Conservation (phyloP, 352 stramenopile species). For the Pythium volutum region DNA sequence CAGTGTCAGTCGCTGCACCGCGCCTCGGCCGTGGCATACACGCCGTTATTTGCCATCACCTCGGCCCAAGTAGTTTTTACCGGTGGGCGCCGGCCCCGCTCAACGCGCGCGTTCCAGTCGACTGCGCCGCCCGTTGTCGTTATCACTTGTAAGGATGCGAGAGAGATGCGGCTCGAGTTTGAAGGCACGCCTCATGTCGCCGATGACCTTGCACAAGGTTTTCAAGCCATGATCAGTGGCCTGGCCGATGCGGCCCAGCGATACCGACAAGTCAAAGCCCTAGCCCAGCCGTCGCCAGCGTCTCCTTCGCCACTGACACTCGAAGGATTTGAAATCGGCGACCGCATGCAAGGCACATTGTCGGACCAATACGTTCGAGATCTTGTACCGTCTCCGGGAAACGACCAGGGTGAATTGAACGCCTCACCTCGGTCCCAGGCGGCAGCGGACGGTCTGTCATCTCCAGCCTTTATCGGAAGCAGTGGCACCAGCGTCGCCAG, state of each 20-base stretch:
- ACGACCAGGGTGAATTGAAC: neutral
- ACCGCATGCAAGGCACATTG: neutral
- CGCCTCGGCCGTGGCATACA: constrained; percentile 49
- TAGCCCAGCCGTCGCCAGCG: neutral
- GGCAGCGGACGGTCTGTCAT: constrained; percentile 5
- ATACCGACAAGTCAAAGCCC: constrained; percentile 33
- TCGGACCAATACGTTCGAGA: constrained; percentile 13
- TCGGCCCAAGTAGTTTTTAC: constrained; percentile 57
- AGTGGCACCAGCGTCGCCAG: constrained; percentile 16
- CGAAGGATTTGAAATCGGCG: constrained; percentile 12
- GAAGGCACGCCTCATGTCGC: constrained; percentile 44
- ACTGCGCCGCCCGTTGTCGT: constrained; percentile 51
- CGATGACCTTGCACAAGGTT: constrained; percentile 46
- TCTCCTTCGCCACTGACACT: neutral
- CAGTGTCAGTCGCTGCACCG: constrained; percentile 38
- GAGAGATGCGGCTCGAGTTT: constrained; percentile 65
- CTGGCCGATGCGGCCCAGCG: constrained; percentile 59
- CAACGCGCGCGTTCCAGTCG: constrained; percentile 48
- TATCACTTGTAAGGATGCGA: constrained; percentile 80
- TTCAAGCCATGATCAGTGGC: constrained; percentile 49
- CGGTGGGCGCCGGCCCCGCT: constrained; percentile 49
- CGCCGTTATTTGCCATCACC: constrained; percentile 74
- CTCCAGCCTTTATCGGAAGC: constrained; percentile 24
- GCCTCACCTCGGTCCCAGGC: constrained; percentile 1
- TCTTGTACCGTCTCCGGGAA: neutral